Evolutionary conservation across 2,329 filamentous ascomycete species (phyloP), one percentile per base, ranked within the genome.

Genomic region (Ophiocordyceps australis): DNA sequence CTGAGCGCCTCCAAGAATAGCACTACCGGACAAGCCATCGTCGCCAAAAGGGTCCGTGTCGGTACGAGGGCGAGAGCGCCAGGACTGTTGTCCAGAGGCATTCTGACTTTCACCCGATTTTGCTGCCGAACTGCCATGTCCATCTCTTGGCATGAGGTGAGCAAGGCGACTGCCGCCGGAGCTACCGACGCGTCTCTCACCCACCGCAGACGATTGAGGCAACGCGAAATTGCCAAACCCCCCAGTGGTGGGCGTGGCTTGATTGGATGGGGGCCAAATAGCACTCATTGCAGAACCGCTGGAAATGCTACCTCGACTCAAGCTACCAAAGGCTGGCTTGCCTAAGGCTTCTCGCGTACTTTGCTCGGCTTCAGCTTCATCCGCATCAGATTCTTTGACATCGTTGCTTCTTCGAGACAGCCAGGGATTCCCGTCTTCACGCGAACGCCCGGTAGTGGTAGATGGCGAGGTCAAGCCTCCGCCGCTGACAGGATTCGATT

Each of bases 171-270:
- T 93, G 44, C 82, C 81, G 3, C 79, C 72, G 43, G 82, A 80
- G 3, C 78, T 72, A 30, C 71, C 74, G 39, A 76, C 67, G 8
- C 79, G 72, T 54, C 89, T 92, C 28, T 92, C 81, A 4, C 62
- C 56, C 17, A 69, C 58, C 6, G 64, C 52, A 12, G 65, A 57
- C 18, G 63, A 59, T 17, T 66, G 50, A 24, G 55, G 51, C 27
- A 91, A 49, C n/a, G 78, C 74, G 48, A 95, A 95, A 40, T 74
- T 89, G 9, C 86, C 86, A 50, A 98, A 98, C 14, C 74, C 74
- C 18, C 86, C 83, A 6, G 74, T 65, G 38, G 79, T 70, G 9
- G 69, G 65, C 22, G 74, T 64, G 25, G 59, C 60, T 28, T 68
- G 66, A 14, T 68, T 62, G 10, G 66, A 46, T 4, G 49, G 38